Evolutionary conservation across 2,329 filamentous ascomycete genomes (phyloP), one percentile per base, ranked within the genome.

Genomic region (Lasiodiplodia sp.): DNA sequence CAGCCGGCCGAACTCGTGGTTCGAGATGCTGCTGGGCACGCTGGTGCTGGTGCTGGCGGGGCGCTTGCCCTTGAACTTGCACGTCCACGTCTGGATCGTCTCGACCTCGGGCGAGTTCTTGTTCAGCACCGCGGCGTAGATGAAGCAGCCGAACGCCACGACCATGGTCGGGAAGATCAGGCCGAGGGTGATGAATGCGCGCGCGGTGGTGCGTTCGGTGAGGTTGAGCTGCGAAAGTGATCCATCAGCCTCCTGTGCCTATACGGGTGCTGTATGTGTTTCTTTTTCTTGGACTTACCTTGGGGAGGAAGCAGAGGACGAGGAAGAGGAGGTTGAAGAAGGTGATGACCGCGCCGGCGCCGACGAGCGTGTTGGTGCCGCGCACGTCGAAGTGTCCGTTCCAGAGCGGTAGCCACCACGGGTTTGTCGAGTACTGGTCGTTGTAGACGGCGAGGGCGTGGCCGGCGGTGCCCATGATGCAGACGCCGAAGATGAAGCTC

Each of bases 331-430:
- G 68, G 14, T 80, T 83, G n/a, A 83, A 71, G 0, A 83, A 70
- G 1, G 83, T 55, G 1, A 82, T 76, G 1, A 79, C 75, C 0
- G 76, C 75, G 1, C 76, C 75, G 2, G 80, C 79, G 1, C 79
- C 83, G 40, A 84, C 75, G 16, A 83, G 69, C 0, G 76, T 77
- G 40, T 81, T 79, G 4, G 83, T 80, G 18, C 83, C 82, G 21
- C 78, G 74, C 1, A 78, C 78, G 52, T 84, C 79, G 71, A 85
- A 85, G 72, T 85, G 83, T 11, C 79, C 77, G 0, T 79, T 80
- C 83, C 83, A 85, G 52, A 85, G 71, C 1, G 82, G 82, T 4
- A 84, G 75, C 78, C 83, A 84, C 82, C 83, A 85, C 28, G 79
- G 79, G 71, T 84, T 84, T 31, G 77, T 77, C 8, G 73, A 72